Evolutionary conservation across 768 basidiomycete species (phyloP), one percentile per base, ranked within the genome.

Genomic region (Tricholoma furcatifolium): DNA sequence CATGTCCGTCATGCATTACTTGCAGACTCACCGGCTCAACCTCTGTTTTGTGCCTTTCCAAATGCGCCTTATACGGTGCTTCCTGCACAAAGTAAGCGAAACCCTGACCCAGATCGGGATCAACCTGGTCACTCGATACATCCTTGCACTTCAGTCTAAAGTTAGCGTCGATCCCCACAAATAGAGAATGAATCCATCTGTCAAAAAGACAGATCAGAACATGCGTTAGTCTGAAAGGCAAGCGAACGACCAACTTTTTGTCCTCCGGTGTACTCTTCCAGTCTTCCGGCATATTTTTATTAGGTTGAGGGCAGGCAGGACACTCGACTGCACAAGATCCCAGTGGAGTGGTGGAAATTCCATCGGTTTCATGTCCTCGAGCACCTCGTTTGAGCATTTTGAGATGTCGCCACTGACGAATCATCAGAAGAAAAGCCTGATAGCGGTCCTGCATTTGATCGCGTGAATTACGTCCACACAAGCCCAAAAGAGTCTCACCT

Each of bases 281-380:
- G 8, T 45, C 51, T 12, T 23, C 27, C 6, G 66, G 64, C n/a
- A 68, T 41, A 42, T 66, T 68, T n/a, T 61, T 60, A 1, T 50
- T 57, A 0, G 57, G 61, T 10, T 64, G 66, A 1, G 9, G 34
- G n/a, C n/a, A n/a, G n/a, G n/a, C n/a, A n/a, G n/a, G n/a, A n/a
- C n/a, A n/a, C n/a, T n/a, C n/a, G n/a, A n/a, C n/a, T n/a, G n/a
- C n/a, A n/a, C n/a, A n/a, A n/a, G n/a, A n/a, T n/a, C n/a, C n/a
- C n/a, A n/a, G 34, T 35, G 34, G 8, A 8, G 34, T 35, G 8
- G 34, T 35, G 9, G 8, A 8, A 15, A 35, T 35, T 35, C 34
- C 34, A 35, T 35, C 15, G 34, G 15, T 5, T 43, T 31, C 44
- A 55, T 55, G 12, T 41, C 38, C 3, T 44, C 11, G 30, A 63